Base-by-base conservation (phyloP, 345 rosid genomes). In the Syzygium oleosum region DNA sequence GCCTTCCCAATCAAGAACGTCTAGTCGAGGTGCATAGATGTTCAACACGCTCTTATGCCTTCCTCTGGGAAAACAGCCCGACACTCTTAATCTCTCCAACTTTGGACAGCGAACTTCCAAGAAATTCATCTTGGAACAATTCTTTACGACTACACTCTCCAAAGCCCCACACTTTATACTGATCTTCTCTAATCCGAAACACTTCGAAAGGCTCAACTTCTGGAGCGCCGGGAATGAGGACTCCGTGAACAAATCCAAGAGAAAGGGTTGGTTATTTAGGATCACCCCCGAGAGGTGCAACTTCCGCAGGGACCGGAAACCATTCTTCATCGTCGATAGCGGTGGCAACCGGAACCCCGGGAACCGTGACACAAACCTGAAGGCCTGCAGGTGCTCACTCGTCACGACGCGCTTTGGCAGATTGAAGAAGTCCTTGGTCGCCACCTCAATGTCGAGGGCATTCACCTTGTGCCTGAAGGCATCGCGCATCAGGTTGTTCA, bases 271-370 rank as follows among this genome's bases (percentile, higher is more conserved):
- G 87, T 88, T 89, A 86, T 92, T 53, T 9, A 93, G 86, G 86
- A 91, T 92, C 80, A 94, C 91, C 2, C 92, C 93, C 11, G 96
- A 93, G 25, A 95, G 93, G 34, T 94, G 92, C 83, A 94, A 89
- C 9, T 94, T 90, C 85, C 87, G 88, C 41, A 94, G 96, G 3
- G 92, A 93, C 25, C 87, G 93, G 86, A 96, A 96, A 84, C 98
- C 91, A 14, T 79, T 53, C 23, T 51, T 79, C 92, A 95, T 88
- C 5, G 93, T 88, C 9, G 95, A 92, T 3, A 92, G 89, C 23
- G 95, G 95, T 54, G 97, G 98, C 31, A 97, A 90, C 31, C 99
- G 85, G 89, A 96, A 96, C 4, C 98, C 99, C 0, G 95, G 98
- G 84, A 90, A 87, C 51, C 88, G 88, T 9, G 99, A 96, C 87